phyloP scores from a whole-genome alignment of 257 asterid species.

The Apocynum venetum region DNA sequence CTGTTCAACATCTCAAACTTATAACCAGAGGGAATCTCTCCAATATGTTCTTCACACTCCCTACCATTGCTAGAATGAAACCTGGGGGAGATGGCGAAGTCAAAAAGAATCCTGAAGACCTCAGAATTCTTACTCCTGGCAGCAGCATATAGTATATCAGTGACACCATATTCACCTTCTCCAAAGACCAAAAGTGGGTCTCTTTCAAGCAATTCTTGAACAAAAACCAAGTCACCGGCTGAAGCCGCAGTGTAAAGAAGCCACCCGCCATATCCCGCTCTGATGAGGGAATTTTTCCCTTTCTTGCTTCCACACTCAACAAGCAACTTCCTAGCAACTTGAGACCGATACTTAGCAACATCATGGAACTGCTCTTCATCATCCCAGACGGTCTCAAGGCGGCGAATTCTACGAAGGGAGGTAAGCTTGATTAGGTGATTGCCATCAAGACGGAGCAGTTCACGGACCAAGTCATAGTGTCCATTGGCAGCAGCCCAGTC shows the following conservation, averaged over 20 bases:
- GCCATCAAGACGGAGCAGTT: conserved; percentile 88
- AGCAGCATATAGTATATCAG: conserved; percentile 81
- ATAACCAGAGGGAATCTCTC: conserved; percentile 66
- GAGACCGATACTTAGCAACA: conserved; percentile 71
- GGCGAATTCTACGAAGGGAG: conserved; percentile 78
- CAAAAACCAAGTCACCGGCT: conserved; percentile 76
- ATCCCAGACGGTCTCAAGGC: conserved; percentile 98
- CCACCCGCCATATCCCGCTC: conserved; percentile 94
- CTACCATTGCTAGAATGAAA: conserved; percentile 28
- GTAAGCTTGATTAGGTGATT: conserved; percentile 86
- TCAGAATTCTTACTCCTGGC: conserved; percentile 68
- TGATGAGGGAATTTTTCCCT: conserved; percentile 57
- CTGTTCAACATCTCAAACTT: conserved; percentile 78
- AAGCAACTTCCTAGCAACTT: conserved; percentile 58
- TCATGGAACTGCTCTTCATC: conserved; percentile 81
- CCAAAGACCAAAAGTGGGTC: conserved; percentile 89
- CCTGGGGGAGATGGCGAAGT: conserved; percentile 67
- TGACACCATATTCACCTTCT: conserved; percentile 90
- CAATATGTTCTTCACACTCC: conserved; percentile 39
- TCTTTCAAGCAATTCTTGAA: conserved; percentile 56
- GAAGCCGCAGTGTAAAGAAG: conserved; percentile 90
- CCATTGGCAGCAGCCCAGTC: conserved; percentile 99
- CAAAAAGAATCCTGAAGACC: conserved; percentile 58
- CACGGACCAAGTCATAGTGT: conserved; percentile 77
- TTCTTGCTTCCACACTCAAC: conserved; percentile 57